Evolutionary conservation across 163 green algal genomes (phyloP), one percentile per base, ranked within the genome.

Genomic region (Coccomyxa subellipsoidea): DNA sequence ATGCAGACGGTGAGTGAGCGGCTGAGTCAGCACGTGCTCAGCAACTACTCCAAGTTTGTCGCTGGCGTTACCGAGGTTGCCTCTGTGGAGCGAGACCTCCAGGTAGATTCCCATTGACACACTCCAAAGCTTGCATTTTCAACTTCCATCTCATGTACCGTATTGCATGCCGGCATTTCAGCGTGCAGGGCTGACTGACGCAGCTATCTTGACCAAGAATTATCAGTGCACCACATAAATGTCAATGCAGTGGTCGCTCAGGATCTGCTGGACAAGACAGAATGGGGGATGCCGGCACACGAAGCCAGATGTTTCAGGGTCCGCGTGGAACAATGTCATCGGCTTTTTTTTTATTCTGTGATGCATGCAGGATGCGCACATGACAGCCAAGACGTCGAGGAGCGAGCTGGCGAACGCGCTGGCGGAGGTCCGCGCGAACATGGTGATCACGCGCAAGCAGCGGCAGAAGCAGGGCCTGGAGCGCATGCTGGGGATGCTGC

Each of bases 11-110:
- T 96, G 4, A 91, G 89, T 72, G 89, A 92, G 27, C 89, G 87
- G 38, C 88, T 97, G 78, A 90, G 88, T 0, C 73, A 86, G 54
- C 91, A 95, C 71, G 90, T 97, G 38, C 80, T 94, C 25, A 89
- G 90, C 69, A 91, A 95, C 54, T 93, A 94, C 53, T 90, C 95
- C 59, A 89, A 89, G 76, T 93, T 97, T 76, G 85, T 94, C 29
- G 75, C 85, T 32, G 93, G 92, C 25, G 90, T 97, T 12, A 87
- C 90, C 35, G 88, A 90, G 29, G 70, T 77, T 15, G 70, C 38
- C 32, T 79, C 37, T 54, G 73, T 79, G 73, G 73, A 69, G 73
- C 36, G 21, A 10, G 66, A 73, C 66, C 66, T 73, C 21, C 66
- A 38, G 39, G 37, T 77, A 31, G n/a, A n/a, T n/a, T n/a, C n/a